phyloP scores from a whole-genome alignment of 495 filamentous ascomycete species.

The Delitschia confertaspora region DNA sequence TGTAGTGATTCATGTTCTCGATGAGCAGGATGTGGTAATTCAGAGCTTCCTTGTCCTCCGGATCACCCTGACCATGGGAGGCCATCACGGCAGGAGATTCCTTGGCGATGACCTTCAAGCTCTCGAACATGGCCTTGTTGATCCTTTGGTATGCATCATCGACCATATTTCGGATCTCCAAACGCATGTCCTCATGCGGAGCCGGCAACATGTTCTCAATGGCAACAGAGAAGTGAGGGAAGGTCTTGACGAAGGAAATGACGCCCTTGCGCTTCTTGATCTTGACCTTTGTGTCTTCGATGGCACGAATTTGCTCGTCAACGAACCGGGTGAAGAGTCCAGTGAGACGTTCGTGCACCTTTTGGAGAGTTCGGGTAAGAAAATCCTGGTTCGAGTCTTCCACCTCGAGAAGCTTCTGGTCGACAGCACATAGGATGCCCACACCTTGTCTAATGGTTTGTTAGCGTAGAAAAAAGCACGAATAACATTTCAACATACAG shows the following conservation, averaged over 20 bases:
- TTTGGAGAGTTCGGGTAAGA: slow-evolving; percentile 67
- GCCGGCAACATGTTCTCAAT: slow-evolving; percentile 70
- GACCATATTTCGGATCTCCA: slow-evolving; percentile 58
- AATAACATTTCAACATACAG: slow-evolving; percentile 48
- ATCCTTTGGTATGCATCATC: slow-evolving; percentile 82
- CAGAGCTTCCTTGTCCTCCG: slow-evolving; percentile 88
- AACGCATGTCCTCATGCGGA: slow-evolving; percentile 31
- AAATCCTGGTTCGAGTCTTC: slow-evolving; percentile 90
- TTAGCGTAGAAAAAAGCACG: not conserved
- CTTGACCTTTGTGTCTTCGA: slow-evolving; percentile 98
- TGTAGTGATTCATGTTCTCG: slow-evolving; percentile 97
- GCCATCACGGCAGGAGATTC: slow-evolving; percentile 61
- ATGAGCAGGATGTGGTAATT: slow-evolving; percentile 96
- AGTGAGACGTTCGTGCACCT: slow-evolving; percentile 65
- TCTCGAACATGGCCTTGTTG: slow-evolving; percentile 95
- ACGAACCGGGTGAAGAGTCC: slow-evolving; percentile 78
- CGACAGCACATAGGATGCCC: slow-evolving; percentile 72
- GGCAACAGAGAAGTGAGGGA: slow-evolving; percentile 71
- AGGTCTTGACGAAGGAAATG: slow-evolving; percentile 85
- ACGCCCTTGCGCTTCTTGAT: slow-evolving; percentile 97
- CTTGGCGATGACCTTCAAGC: slow-evolving; percentile 87
- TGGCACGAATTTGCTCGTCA: slow-evolving; percentile 87
- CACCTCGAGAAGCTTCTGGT: slow-evolving; percentile 63
- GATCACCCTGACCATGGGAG: slow-evolving; percentile 22
- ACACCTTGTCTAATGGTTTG: slow-evolving; percentile 61